phyloP scores from a whole-genome alignment of 176 grass and related monocot species.

The Puccinellia tenuiflora region DNA sequence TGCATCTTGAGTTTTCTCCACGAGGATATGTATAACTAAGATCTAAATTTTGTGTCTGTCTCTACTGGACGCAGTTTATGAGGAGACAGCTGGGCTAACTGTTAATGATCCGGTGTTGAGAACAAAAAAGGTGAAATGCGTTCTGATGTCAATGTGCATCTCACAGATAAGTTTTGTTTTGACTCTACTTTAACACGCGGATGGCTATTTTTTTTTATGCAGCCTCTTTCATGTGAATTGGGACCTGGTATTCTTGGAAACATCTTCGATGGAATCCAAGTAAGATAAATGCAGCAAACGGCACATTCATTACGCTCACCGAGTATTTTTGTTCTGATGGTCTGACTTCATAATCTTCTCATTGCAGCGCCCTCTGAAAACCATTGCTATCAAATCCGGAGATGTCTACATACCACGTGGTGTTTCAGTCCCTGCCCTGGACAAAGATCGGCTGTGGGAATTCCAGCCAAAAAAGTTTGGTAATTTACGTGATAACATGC shows the following conservation, averaged over 20 bases:
- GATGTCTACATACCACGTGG: constrained; percentile 68
- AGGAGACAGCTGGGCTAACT: constrained; percentile 84
- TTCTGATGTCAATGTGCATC: neutral
- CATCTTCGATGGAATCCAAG: constrained; percentile 87
- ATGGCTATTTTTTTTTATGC: constrained; percentile 16
- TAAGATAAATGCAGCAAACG: constrained; percentile 11
- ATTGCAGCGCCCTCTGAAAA: constrained; percentile 70
- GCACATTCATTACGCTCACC: neutral
- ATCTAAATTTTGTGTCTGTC: neutral
- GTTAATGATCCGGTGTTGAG: constrained; percentile 82
- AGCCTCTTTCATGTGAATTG: constrained; percentile 81
- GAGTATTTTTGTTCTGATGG: neutral
- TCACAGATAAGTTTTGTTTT: neutral
- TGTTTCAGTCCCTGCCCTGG: constrained; percentile 47
- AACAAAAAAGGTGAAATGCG: constrained; percentile 45
- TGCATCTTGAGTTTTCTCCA: neutral
- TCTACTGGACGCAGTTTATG: constrained; percentile 51
- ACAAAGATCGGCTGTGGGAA: constrained; percentile 75
- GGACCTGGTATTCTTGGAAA: constrained; percentile 86
- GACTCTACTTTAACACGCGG: neutral
- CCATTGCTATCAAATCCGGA: constrained; percentile 80
- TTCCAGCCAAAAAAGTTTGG: constrained; percentile 66
- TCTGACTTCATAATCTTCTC: neutral
- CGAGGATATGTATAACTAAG: neutral
- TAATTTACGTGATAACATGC: constrained; percentile 15